Percentiles rank a stretch among this genome's conserved stretches.
These are phyloP conservation scores for Dacryopinax spathularia DNA, from an alignment of 768 basidiomycete genomes.

Conservation along the genomic window DNA sequence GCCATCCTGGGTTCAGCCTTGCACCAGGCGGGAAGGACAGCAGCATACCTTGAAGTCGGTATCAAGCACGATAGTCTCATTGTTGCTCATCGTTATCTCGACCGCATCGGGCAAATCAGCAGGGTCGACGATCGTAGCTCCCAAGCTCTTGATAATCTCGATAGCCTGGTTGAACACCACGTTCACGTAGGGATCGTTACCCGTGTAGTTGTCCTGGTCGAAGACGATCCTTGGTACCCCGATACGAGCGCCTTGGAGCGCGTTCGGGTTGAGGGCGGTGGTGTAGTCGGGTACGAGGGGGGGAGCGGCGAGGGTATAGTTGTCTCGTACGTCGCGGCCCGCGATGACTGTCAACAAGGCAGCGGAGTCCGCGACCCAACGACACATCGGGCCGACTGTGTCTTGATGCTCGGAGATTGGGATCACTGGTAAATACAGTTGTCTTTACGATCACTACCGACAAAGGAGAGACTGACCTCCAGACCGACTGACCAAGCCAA, in stretches of 20 bases:
- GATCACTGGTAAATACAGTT: constrained; percentile 23
- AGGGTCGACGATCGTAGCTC: constrained; percentile 44
- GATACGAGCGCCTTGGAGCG: constrained; percentile 35
- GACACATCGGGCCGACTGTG: constrained; percentile 28
- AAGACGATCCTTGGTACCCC: constrained; percentile 34
- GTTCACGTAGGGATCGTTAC: constrained; percentile 21
- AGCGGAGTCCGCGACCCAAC: constrained; percentile 29
- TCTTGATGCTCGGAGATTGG: constrained; percentile 33
- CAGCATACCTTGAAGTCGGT: constrained; percentile 44
- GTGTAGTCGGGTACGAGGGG: constrained; percentile 39
- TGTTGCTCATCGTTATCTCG: constrained; percentile 29
- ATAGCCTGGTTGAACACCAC: constrained; percentile 31
- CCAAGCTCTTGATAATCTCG: constrained; percentile 26
- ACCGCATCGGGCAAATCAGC: constrained; percentile 44
- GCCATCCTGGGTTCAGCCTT: no score
- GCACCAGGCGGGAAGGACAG: background rate
- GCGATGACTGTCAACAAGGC: constrained; percentile 29
- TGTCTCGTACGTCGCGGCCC: constrained; percentile 31
- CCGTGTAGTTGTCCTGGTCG: constrained; percentile 17
- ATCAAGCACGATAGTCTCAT: constrained; percentile 41
- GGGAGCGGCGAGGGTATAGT: constrained; percentile 34
- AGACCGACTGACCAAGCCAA: constrained; percentile 44
- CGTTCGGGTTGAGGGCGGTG: constrained; percentile 35
- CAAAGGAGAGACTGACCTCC: constrained; percentile 30
- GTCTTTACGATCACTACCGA: background rate